Evolutionary conservation across 768 basidiomycete species (phyloP).

Genomic region (Collybia sordida): DNA sequence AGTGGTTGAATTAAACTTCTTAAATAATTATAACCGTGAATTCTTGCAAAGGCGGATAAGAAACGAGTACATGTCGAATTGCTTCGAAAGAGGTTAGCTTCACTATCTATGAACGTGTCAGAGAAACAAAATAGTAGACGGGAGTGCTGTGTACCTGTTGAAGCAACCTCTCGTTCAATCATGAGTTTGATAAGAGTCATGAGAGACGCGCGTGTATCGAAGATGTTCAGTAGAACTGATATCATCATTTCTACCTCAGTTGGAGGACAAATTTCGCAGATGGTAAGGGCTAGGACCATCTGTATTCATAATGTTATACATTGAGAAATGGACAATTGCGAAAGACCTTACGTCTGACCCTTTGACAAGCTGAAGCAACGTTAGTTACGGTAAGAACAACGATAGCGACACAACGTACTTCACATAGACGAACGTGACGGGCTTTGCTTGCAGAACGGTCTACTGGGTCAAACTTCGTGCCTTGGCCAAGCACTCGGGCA

Average conservation of each 20-base stretch:
- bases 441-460: conserved; percentile 47
- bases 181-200: conserved; percentile 77
- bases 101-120: conserved; percentile 52
- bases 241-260: conserved; percentile 82
- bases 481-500: conserved; percentile 75
- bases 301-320: conserved; percentile 24
- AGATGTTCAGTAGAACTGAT: conserved; percentile 81
- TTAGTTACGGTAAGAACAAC: not conserved
- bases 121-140: not conserved
- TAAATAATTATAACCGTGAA: conserved; percentile 94
- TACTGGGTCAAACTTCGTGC: conserved; percentile 71
- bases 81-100: conserved; percentile 80
- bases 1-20: conserved; percentile 76
- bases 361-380: conserved; percentile 57
- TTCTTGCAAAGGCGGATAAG: conserved; percentile 79
- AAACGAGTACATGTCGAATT: conserved; percentile 89
- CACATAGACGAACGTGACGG: conserved; percentile 54
- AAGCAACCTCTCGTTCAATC: conserved; percentile 81
- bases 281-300: conserved; percentile 80
- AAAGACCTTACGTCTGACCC: conserved; percentile 66
- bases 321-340: not conserved
- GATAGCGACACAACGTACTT: conserved; percentile 38
- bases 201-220: conserved; percentile 73
- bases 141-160: conserved; percentile 53
- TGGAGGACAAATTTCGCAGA: conserved; percentile 84